Conservation (phyloP, 2,329 filamentous ascomycete species). For the Monosporascus cannonballus region DNA sequence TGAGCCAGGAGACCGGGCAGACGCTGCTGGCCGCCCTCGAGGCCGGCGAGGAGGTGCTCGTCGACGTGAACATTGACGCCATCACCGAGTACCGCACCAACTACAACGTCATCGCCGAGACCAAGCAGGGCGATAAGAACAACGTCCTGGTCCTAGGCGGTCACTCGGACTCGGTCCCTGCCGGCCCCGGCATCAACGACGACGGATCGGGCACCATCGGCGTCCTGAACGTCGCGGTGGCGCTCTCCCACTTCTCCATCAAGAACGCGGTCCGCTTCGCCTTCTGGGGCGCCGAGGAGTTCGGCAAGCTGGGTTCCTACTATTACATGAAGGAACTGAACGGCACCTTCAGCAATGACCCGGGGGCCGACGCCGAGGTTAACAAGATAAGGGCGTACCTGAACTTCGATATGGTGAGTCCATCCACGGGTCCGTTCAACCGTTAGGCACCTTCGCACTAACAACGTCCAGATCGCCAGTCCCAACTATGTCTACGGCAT, state of each 20-base stretch:
- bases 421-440: constrained; percentile 12
- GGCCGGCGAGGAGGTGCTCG: constrained; percentile 24
- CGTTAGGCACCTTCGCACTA: background rate
- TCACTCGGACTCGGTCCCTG: constrained; percentile 55
- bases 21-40: background rate
- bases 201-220: constrained; percentile 55
- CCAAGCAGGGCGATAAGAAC: constrained; percentile 49
- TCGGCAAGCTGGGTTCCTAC: constrained; percentile 54
- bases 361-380: constrained; percentile 40
- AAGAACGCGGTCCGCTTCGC: constrained; percentile 57
- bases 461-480: constrained; percentile 25
- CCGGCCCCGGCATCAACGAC: constrained; percentile 61
- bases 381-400: constrained; percentile 53
- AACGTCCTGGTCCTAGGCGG: constrained; percentile 54
- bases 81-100: constrained; percentile 21
- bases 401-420: constrained; percentile 56
- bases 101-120: constrained; percentile 55
- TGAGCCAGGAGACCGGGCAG: constrained; percentile 35
- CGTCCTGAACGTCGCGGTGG: constrained; percentile 52
- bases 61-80: constrained; percentile 11
- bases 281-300: constrained; percentile 61
- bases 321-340: constrained; percentile 39
- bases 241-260: constrained; percentile 49
- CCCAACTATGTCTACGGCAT: constrained; percentile 47
- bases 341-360: constrained; percentile 14